A percentile compares a stretch with the other conserved stretches of the same genome.
These are phyloP conservation scores for Apiospora saccharicola DNA, from an alignment of 2,329 filamentous ascomycete species.

Conservation along the genomic window DNA sequence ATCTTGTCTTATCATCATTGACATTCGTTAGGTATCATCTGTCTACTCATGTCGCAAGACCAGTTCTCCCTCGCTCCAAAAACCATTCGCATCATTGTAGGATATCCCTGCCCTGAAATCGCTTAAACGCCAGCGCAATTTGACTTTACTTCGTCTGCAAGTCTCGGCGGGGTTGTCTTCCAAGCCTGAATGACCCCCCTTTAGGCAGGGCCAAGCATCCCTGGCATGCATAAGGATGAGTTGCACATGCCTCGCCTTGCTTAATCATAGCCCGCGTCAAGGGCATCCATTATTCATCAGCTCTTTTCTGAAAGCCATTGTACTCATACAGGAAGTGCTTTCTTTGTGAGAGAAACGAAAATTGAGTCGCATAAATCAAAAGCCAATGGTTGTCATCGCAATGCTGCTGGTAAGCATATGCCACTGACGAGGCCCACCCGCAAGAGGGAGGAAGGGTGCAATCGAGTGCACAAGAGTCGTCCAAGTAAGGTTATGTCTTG, in stretches of 20 bases:
- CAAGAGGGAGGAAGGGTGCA: not conserved
- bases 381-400: not conserved
- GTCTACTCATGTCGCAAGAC: not conserved
- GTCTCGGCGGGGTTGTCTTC: not conserved
- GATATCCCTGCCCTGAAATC: not conserved
- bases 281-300: not conserved
- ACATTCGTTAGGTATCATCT: not conserved
- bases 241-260: slow-evolving; percentile 5
- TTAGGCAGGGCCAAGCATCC: not conserved
- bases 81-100: not conserved
- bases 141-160: not conserved
- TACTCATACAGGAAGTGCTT: not conserved
- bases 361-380: not conserved
- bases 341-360: not conserved
- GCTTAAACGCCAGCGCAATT: not conserved
- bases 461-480: not conserved
- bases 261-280: not conserved
- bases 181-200: not conserved
- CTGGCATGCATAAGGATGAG: slow-evolving; percentile 7
- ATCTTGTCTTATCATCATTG: not conserved
- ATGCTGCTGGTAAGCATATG: not conserved
- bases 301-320: not conserved
- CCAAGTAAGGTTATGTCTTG: not conserved
- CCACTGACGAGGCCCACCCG: not conserved
- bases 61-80: not conserved